These are phyloP conservation scores for Agrocybe chaxingu DNA, from an alignment of 768 basidiomycete genomes.

Conservation along the genomic window DNA sequence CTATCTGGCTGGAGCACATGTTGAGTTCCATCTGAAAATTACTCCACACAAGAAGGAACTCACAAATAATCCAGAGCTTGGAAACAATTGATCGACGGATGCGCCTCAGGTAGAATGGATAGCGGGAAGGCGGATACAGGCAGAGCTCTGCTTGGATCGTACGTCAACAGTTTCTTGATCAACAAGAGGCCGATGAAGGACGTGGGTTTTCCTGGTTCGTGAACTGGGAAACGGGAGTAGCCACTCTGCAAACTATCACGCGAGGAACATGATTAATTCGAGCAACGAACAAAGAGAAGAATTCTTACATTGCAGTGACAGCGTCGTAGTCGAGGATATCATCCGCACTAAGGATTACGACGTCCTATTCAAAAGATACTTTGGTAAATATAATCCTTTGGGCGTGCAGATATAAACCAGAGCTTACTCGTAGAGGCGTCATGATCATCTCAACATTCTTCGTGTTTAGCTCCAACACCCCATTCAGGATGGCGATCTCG, in stretches of 20 bases:
- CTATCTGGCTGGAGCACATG: conserved; percentile 67
- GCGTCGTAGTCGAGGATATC: conserved; percentile 73
- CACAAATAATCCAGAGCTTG: conserved; percentile 93
- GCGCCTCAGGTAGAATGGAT: conserved; percentile 86
- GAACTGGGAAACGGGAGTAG: conserved; percentile 91
- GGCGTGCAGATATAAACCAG: conserved; percentile 1
- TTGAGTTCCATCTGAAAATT: background rate
- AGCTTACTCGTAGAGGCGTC: conserved; percentile 68
- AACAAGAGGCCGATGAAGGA: conserved; percentile 81
- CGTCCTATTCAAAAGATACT: conserved; percentile 49
- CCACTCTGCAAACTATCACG: conserved; percentile 60
- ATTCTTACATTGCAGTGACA: conserved; percentile 65
- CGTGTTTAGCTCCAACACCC: conserved; percentile 71
- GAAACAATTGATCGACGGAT: conserved; percentile 87
- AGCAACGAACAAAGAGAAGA: background rate
- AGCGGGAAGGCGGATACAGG: conserved; percentile 76
- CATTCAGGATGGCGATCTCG: conserved; percentile 78
- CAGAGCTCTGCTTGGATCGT: conserved; percentile 75
- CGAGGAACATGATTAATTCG: background rate
- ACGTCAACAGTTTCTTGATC: conserved; percentile 72
- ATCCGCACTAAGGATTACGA: conserved; percentile 75
- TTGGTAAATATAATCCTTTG: background rate
- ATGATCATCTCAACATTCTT: conserved; percentile 77
- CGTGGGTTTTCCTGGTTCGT: conserved; percentile 62
- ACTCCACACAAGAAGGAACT: conserved; percentile 13